Evolutionary conservation across 2,329 filamentous ascomycete genomes (phyloP).

Genomic region (Hypoxylon sp.): DNA sequence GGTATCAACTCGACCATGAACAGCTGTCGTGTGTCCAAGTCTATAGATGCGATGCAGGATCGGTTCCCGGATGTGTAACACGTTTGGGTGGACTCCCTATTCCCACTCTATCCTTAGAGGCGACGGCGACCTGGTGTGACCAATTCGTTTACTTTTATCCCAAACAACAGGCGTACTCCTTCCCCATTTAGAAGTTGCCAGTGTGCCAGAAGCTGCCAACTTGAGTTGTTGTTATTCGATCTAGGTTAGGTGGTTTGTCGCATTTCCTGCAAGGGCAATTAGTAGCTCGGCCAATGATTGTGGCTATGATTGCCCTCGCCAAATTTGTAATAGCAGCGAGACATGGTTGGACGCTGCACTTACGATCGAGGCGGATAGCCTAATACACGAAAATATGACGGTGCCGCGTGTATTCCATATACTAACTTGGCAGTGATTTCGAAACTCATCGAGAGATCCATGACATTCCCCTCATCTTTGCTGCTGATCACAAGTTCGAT

Average conservation of each 20-base stretch:
- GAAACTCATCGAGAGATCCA: conserved; percentile 14
- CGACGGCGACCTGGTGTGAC: conserved; percentile 13
- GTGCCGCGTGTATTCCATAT: conserved; percentile 12
- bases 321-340: conserved; percentile 25
- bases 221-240: conserved; percentile 17
- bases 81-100: conserved; percentile 12
- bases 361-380: conserved; percentile 10
- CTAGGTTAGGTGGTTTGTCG: conserved; percentile 17
- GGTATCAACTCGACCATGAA: conserved; percentile 33
- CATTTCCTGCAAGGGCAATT: conserved; percentile 38
- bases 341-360: conserved; percentile 28
- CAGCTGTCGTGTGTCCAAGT: conserved; percentile 35
- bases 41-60: conserved; percentile 36
- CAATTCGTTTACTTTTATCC: not conserved
- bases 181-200: conserved; percentile 33
- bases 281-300: conserved; percentile 28
- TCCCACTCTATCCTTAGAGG: conserved; percentile 1
- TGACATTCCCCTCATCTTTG: conserved; percentile 17
- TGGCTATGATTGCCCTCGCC: conserved; percentile 21
- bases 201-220: conserved; percentile 7
- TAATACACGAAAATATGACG: conserved; percentile 27
- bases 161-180: conserved; percentile 20
- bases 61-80: conserved; percentile 39
- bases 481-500: conserved; percentile 17
- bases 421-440: not conserved